Base-by-base conservation (phyloP, 2,329 filamentous ascomycete genomes). In the Aureobasidium sp. region DNA sequence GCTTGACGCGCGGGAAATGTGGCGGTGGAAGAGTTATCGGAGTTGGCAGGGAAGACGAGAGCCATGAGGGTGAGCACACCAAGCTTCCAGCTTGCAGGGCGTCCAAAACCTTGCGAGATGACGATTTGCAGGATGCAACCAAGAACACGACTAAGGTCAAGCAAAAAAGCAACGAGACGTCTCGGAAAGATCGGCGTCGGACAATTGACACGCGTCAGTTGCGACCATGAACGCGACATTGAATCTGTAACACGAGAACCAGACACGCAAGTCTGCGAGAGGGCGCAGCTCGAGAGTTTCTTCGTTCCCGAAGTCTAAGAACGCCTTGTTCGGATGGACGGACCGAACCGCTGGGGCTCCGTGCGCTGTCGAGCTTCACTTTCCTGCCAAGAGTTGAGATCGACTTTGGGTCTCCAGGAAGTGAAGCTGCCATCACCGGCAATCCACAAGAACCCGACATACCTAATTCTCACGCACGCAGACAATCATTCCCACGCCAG, bases 171-270 rank as follows among this genome's bases (percentile, higher is more conserved):
- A 15, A 55, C 15, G 23, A 42, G 38, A 55, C 37, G 37, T 53
- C 21, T 29, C 33, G 33, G 50, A 40, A 29, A 25, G 47, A 51
- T 51, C 47, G 38, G 47, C 47, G 31, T 29, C 29, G 25, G 31
- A 37, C 2, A 23, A 50, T n/a, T 4, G 29, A 37, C 47, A 53
- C 50, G 50, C 50, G 50, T 53, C 50, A 53, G 35, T 27, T 40
- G 33, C 10, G 8, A 53, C 19, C 50, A 27, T 50, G n/a, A 35
- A 29, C 19, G 29, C 31, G 31, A n/a, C 19, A 29, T 29, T 42
- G 25, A 38, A 53, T 53, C 50, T 53, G 50, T 53, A 53, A 53
- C 50, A 40, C 50, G 35, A 38, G 35, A 9, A 53, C n/a, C n/a
- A n/a, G n/a, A n/a, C n/a, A n/a, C n/a, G n/a, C n/a, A n/a, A n/a